Percentiles rank a stretch among this genome's conserved stretches.
These are phyloP conservation scores for Prunus dulcis DNA, from an alignment of 306 rosid species.

Conservation along the genomic window DNA sequence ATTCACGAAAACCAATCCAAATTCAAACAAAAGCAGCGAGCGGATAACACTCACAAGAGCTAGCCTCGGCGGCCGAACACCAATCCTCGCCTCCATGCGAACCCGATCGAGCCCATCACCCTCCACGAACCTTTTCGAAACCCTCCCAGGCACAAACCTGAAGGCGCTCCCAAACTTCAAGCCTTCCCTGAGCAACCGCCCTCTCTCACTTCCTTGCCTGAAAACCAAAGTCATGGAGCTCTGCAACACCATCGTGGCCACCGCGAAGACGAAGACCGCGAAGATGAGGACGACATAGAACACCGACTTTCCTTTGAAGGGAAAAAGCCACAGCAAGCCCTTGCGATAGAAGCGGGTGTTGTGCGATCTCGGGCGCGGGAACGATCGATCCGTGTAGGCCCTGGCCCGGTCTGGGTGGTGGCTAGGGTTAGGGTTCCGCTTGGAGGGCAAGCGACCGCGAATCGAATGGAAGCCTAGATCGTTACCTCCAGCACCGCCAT, in stretches of 20 bases:
- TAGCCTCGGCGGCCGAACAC: conserved; percentile 71
- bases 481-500: conserved; percentile 32
- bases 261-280: conserved; percentile 57
- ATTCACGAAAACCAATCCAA: neutral
- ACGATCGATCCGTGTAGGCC: conserved; percentile 42
- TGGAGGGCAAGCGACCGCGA: conserved; percentile 69
- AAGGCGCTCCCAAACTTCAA: conserved; percentile 67
- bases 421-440: conserved; percentile 69
- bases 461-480: conserved; percentile 62
- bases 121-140: conserved; percentile 38
- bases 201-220: conserved; percentile 47
- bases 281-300: conserved; percentile 52
- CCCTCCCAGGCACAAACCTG: conserved; percentile 67
- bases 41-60: conserved; percentile 69
- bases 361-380: conserved; percentile 56
- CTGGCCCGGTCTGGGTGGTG: conserved; percentile 33
- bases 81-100: conserved; percentile 55
- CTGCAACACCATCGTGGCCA: conserved; percentile 82
- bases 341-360: conserved; percentile 62
- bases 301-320: conserved; percentile 53
- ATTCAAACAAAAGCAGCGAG: conserved; percentile 10
- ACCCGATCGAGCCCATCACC: conserved; percentile 63
- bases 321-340: conserved; percentile 53
- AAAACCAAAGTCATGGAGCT: conserved; percentile 70
- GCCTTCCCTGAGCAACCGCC: conserved; percentile 30